Evolutionary conservation across 2,329 filamentous ascomycete genomes (phyloP).

Genomic region (Trichophyton verrucosum): DNA sequence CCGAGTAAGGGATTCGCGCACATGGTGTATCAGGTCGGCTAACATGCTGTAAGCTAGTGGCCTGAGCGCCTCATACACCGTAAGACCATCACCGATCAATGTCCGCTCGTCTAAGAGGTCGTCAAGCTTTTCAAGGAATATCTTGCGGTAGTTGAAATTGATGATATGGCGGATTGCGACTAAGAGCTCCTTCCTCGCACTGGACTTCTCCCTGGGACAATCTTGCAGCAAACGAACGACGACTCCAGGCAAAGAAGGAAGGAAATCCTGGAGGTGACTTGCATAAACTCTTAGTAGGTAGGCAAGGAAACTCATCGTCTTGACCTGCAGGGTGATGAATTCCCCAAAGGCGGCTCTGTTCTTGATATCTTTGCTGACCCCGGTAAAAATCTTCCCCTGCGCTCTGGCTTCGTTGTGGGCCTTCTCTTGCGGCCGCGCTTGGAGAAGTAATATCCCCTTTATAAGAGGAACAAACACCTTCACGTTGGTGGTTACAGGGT

Average conservation of each 20-base stretch:
- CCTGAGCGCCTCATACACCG: conserved; percentile 91
- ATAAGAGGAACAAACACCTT: conserved; percentile 88
- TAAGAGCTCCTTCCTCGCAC: conserved; percentile 82
- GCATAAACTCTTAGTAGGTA: conserved; percentile 84
- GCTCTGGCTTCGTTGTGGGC: conserved; percentile 75
- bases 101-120: conserved; percentile 89
- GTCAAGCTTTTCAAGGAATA: conserved; percentile 89
- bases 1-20: conserved; percentile 73
- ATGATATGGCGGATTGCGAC: conserved; percentile 97
- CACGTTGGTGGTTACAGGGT: conserved; percentile 69
- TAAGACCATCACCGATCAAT: conserved; percentile 86
- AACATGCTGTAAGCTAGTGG: conserved; percentile 97
- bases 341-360: conserved; percentile 91
- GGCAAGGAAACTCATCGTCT: conserved; percentile 97
- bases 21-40: conserved; percentile 93
- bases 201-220: conserved; percentile 87
- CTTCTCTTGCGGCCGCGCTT: conserved; percentile 85
- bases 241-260: conserved; percentile 72
- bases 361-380: conserved; percentile 85
- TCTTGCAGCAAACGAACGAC: conserved; percentile 86
- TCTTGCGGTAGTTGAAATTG: conserved; percentile 95
- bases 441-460: conserved; percentile 73
- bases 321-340: conserved; percentile 94
- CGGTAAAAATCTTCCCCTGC: conserved; percentile 73
- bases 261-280: conserved; percentile 74